Evolutionary conservation across 129 eudicot genomes (phyloP).

Genomic region (Flaveria linearis): DNA sequence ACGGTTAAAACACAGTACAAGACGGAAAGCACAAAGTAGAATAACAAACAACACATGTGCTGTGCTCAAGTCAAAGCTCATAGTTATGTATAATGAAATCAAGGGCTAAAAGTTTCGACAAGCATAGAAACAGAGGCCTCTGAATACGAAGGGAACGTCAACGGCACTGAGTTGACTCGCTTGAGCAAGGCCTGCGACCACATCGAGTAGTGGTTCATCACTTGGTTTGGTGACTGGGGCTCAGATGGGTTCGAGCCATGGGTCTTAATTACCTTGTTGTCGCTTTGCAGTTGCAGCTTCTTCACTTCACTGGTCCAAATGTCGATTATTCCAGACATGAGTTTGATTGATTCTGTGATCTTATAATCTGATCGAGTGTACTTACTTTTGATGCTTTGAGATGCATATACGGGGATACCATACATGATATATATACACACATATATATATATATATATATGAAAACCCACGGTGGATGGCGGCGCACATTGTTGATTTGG

Average conservation of each 20-base stretch:
- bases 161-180: constrained; percentile 20
- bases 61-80: background rate
- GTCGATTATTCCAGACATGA: constrained; percentile 40
- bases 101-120: constrained; percentile 37
- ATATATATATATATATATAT: no score
- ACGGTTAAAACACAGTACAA: background rate
- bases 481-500: no score
- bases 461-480: no score
- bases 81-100: background rate
- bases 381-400: background rate
- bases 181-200: constrained; percentile 25
- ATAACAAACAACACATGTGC: constrained; percentile 11
- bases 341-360: background rate
- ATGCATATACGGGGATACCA: background rate
- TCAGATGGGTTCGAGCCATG: constrained; percentile 17
- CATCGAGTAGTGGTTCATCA: background rate
- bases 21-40: background rate
- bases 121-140: constrained; percentile 44
- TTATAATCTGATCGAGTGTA: background rate
- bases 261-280: background rate
- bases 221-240: background rate
- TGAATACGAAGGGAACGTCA: constrained; percentile 6
- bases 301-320: constrained; percentile 43
- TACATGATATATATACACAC: no score
- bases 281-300: constrained; percentile 16